phyloP scores from a whole-genome alignment of 345 rosid species.

The Anacardium occidentale region DNA sequence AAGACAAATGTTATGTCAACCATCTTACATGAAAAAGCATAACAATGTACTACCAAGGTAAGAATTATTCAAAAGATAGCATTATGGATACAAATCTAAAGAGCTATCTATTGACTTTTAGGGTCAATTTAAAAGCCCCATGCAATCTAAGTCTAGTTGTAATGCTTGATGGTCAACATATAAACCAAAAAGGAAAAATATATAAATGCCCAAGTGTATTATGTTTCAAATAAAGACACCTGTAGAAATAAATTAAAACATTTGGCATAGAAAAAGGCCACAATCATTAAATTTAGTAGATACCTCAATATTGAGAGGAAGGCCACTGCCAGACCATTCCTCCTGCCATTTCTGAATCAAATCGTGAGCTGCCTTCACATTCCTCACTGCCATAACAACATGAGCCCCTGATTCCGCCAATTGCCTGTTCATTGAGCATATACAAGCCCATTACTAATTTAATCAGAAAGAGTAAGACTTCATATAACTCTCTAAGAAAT shows the following conservation, averaged over 20 bases:
- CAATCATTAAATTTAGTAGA: not conserved
- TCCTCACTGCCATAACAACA: slow-evolving; percentile 96
- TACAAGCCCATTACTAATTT: not conserved
- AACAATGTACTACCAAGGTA: not conserved
- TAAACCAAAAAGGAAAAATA: not conserved
- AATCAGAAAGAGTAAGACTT: too few relatives aligned
- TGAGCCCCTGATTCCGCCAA: slow-evolving; percentile 96
- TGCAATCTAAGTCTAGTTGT: too few relatives aligned
- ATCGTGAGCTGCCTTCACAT: slow-evolving; percentile 64
- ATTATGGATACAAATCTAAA: not conserved
- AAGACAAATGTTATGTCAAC: slow-evolving; percentile 16
- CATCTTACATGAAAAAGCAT: slow-evolving; percentile 11
- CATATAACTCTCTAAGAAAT: not conserved
- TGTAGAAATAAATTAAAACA: not conserved
- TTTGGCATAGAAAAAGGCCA: not conserved
- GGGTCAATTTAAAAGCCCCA: not conserved
- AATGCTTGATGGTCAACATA: not conserved
- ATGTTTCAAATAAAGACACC: not conserved
- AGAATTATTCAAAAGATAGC: not conserved
- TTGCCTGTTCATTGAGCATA: slow-evolving; percentile 47
- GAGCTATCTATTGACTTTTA: not conserved
- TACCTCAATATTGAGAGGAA: slow-evolving; percentile 81
- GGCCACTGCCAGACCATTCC: slow-evolving; percentile 67
- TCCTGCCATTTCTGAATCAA: slow-evolving; percentile 80
- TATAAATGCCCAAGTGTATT: not conserved